A percentile compares a stretch with the other conserved stretches of the same genome.
Conservation (phyloP, 1,284 basidiomycete species). For the Ceratobasidium sp. region DNA sequence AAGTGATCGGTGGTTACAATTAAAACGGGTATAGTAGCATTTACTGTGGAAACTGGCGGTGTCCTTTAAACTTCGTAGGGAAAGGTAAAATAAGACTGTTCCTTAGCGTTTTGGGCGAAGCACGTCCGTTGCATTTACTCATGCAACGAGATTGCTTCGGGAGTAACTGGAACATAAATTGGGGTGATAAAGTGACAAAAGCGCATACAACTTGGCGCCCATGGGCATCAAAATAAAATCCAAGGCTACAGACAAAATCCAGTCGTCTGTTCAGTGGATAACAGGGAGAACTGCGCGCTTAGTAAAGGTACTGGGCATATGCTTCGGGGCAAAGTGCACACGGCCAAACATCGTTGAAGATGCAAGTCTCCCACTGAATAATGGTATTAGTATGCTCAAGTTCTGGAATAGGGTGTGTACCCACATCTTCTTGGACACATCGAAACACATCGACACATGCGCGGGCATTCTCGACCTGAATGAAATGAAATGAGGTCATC, state of each 20-base stretch:
- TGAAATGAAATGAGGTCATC: background rate
- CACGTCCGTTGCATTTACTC: background rate
- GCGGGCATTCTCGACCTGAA: constrained; percentile 27
- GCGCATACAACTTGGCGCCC: background rate
- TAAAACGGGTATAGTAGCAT: too few relatives aligned
- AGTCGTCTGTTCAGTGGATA: background rate
- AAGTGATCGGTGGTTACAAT: too few relatives aligned
- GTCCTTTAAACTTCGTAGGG: too few relatives aligned
- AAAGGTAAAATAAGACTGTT: background rate
- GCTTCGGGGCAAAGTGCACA: background rate
- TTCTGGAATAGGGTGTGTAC: background rate
- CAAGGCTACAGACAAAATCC: constrained; percentile 6
- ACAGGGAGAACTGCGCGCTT: background rate
- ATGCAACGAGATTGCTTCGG: background rate
- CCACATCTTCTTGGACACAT: constrained; percentile 7
- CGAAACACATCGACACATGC: constrained; percentile 28
- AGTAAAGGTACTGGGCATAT: constrained; percentile 24
- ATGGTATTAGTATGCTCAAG: background rate
- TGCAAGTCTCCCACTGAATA: constrained; percentile 14
- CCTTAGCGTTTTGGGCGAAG: background rate
- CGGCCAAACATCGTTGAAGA: constrained; percentile 21
- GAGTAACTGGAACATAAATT: background rate
- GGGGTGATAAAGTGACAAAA: background rate
- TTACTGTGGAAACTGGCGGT: too few relatives aligned
- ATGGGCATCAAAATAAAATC: background rate